phyloP scores from a whole-genome alignment of 2,329 filamentous ascomycete species.

The Aureobasidium sp. region DNA sequence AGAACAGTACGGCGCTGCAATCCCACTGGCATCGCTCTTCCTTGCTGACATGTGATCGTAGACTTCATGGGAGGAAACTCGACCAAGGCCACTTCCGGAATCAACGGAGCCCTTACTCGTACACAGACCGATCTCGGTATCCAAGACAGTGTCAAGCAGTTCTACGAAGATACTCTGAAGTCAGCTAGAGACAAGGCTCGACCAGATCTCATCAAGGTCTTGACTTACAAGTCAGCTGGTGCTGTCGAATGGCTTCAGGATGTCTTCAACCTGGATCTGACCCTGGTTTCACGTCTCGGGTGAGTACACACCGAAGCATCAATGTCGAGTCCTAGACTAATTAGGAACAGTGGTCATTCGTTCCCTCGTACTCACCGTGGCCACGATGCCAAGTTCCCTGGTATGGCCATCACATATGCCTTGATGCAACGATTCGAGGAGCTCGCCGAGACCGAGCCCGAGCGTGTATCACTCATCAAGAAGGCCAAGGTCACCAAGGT shows the following conservation, averaged over 20 bases:
- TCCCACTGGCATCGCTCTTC: conserved; percentile 12
- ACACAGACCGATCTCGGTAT: conserved; percentile 89
- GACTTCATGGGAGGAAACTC: conserved; percentile 99
- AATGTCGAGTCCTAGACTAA: neutral
- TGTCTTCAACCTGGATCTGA: conserved; percentile 96
- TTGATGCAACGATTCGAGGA: conserved; percentile 98
- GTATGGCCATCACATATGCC: conserved; percentile 99
- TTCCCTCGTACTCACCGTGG: conserved; percentile 96
- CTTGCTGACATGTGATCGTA: conserved; percentile 28
- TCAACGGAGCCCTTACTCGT: conserved; percentile 95
- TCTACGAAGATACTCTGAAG: conserved; percentile 98
- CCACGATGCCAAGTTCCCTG: conserved; percentile 99
- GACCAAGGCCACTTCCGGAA: conserved; percentile 97
- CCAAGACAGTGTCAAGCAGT: conserved; percentile 93
- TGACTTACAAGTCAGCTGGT: conserved; percentile 96
- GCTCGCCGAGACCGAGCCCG: conserved; percentile 82
- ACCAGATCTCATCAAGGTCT: conserved; percentile 95
- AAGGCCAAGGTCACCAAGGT: conserved; percentile 88
- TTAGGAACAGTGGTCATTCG: conserved; percentile 74
- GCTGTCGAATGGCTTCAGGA: conserved; percentile 99
- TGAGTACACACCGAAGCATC: conserved; percentile 35
- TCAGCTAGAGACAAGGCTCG: conserved; percentile 97
- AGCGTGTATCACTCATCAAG: conserved; percentile 93
- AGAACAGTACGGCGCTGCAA: conserved; percentile 68
- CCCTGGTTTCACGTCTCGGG: conserved; percentile 93